Percentiles rank a stretch among this genome's conserved stretches.
Conservation (phyloP, 768 basidiomycete species). For the Trametes villosa region DNA sequence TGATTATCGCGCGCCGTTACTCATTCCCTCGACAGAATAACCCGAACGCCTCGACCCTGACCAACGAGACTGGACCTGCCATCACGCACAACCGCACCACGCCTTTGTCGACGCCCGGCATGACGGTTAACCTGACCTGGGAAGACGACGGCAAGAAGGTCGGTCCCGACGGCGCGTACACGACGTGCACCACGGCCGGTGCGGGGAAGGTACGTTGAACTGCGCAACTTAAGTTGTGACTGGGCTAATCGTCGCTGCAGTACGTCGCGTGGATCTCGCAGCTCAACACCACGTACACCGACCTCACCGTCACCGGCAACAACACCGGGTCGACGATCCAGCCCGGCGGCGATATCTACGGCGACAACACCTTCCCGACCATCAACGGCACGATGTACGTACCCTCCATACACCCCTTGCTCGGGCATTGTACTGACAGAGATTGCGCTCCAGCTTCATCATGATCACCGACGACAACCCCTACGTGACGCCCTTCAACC, state of each 20-base stretch:
- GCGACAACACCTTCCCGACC: conserved; percentile 41
- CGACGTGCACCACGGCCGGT: conserved; percentile 51
- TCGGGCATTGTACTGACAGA: not conserved
- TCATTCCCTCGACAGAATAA: conserved; percentile 34
- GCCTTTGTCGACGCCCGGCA: conserved; percentile 49
- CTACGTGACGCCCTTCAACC: conserved; percentile 62
- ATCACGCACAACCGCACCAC: conserved; percentile 58
- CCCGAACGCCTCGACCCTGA: conserved; percentile 31
- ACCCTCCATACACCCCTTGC: not conserved
- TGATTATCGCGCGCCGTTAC: too few species aligned
- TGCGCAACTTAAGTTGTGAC: not conserved
- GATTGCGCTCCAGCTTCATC: conserved; percentile 44
- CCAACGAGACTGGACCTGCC: conserved; percentile 47
- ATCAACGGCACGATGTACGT: conserved; percentile 56
- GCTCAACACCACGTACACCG: conserved; percentile 62
- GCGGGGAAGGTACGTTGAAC: conserved; percentile 40
- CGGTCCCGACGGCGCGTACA: conserved; percentile 55
- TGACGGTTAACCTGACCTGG: conserved; percentile 53
- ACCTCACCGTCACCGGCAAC: conserved; percentile 46
- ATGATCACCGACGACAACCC: conserved; percentile 52
- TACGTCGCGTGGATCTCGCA: conserved; percentile 64
- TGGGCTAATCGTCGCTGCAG: conserved; percentile 26
- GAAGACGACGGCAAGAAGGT: conserved; percentile 57
- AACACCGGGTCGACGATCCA: conserved; percentile 52
- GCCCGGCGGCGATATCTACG: conserved; percentile 52